These are phyloP conservation scores for Nadsonia commutata DNA, from an alignment of 1,139 yeast genomes.

Conservation along the genomic window DNA sequence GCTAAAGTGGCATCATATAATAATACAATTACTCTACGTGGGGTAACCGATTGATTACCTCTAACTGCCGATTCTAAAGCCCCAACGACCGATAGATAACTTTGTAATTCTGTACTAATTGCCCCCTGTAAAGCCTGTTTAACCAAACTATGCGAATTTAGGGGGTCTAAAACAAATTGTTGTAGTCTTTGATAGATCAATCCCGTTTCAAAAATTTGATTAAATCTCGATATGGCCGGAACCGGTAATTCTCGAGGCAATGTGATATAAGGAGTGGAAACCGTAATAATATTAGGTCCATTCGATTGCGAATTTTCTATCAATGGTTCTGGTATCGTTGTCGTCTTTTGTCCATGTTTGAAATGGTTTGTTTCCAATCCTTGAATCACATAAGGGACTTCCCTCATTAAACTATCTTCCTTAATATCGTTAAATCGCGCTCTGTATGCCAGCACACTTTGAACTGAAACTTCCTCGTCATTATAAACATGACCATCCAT, in stretches of 20 bases:
- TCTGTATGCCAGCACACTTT: no score
- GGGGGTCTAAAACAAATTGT: slow-evolving; percentile 21
- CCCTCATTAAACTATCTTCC: slow-evolving; percentile 40
- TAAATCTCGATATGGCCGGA: slow-evolving; percentile 44
- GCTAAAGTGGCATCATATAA: slow-evolving; percentile 37
- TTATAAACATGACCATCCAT: no score
- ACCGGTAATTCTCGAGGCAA: slow-evolving; percentile 43
- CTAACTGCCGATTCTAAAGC: slow-evolving; percentile 28
- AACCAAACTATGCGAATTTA: slow-evolving; percentile 29
- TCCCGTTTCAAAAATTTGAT: slow-evolving; percentile 56
- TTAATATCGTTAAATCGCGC: slow-evolving; percentile 19
- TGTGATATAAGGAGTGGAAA: no score
- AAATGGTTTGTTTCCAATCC: slow-evolving; percentile 61
- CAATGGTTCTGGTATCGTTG: no score
- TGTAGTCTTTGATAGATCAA: slow-evolving; percentile 41
- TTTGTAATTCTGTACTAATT: slow-evolving; percentile 36
- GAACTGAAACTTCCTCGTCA: no score
- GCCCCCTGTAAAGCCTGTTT: slow-evolving; percentile 51
- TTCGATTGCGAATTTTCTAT: no score
- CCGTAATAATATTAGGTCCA: no score
- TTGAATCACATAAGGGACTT: slow-evolving; percentile 49
- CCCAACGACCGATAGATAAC: slow-evolving; percentile 44
- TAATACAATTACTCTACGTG: slow-evolving; percentile 30
- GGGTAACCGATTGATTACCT: slow-evolving; percentile 17
- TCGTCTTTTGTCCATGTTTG: no score